Conservation (phyloP, 192 early-diverging fungal species). For the Chytriomyces confervae region DNA sequence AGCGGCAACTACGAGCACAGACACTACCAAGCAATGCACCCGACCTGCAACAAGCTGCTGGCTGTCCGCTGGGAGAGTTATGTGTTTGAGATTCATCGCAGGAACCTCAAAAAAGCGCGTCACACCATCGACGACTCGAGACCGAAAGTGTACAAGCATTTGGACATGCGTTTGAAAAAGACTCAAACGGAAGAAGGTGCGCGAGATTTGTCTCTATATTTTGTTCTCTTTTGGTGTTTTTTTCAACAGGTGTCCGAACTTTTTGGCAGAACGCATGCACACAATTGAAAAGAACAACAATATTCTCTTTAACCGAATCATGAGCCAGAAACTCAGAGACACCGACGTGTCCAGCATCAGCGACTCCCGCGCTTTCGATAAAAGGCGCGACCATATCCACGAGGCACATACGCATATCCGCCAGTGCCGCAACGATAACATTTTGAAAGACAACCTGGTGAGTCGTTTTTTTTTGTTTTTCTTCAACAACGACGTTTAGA, state of each 20-base stretch:
- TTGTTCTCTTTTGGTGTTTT: background rate
- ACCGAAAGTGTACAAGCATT: constrained; percentile 48
- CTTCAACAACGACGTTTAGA: background rate
- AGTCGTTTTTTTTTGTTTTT: background rate
- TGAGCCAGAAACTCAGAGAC: constrained; percentile 14
- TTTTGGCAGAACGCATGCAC: constrained; percentile 49
- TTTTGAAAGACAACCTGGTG: constrained; percentile 46
- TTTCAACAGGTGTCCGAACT: background rate
- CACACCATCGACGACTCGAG: constrained; percentile 48
- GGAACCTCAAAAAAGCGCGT: constrained; percentile 39
- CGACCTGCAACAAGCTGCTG: constrained; percentile 49
- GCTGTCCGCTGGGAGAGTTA: constrained; percentile 50
- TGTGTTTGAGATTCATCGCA: constrained; percentile 36
- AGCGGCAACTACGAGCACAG: constrained; percentile 37
- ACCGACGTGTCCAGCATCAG: constrained; percentile 13
- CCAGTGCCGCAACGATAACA: constrained; percentile 30
- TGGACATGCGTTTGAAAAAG: constrained; percentile 52
- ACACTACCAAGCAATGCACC: constrained; percentile 51
- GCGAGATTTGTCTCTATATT: background rate
- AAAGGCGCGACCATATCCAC: constrained; percentile 11
- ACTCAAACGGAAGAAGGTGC: constrained; percentile 56
- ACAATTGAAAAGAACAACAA: constrained; percentile 52
- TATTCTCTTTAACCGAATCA: constrained; percentile 48
- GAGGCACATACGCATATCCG: constrained; percentile 10
- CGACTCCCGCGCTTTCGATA: background rate